These are phyloP conservation scores for Apostasia shenzhenica DNA, from an alignment of 106 monocot genomes.

Conservation along the genomic window DNA sequence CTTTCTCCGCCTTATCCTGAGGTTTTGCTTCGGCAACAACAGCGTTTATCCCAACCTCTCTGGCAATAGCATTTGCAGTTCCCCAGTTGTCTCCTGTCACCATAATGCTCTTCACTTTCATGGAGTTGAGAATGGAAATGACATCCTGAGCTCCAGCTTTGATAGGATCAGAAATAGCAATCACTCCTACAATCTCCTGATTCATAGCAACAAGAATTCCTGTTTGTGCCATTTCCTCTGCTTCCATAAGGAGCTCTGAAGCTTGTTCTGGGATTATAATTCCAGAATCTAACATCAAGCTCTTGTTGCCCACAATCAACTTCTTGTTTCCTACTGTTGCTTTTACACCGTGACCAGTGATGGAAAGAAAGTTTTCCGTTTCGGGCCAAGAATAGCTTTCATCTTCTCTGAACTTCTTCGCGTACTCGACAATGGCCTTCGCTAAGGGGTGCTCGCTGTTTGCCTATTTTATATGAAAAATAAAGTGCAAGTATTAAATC, in stretches of 20 bases:
- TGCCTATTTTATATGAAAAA: slow-evolving; percentile 25
- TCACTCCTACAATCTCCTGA: slow-evolving; percentile 59
- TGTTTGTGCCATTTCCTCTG: slow-evolving; percentile 67
- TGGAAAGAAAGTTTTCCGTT: slow-evolving; percentile 54
- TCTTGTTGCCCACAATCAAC: slow-evolving; percentile 69
- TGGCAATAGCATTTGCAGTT: slow-evolving; percentile 78
- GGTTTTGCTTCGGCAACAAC: slow-evolving; percentile 82
- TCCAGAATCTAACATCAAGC: slow-evolving; percentile 62
- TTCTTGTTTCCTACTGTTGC: slow-evolving; percentile 47
- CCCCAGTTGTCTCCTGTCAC: slow-evolving; percentile 97
- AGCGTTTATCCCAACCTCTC: slow-evolving; percentile 63
- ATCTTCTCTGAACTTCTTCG: slow-evolving; percentile 57
- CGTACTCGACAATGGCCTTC: slow-evolving; percentile 74
- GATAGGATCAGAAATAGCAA: slow-evolving; percentile 79
- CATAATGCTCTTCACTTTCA: slow-evolving; percentile 88
- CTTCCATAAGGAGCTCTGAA: slow-evolving; percentile 57
- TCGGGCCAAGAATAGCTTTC: slow-evolving; percentile 53
- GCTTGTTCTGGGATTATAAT: slow-evolving; percentile 54
- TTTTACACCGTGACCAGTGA: slow-evolving; percentile 82
- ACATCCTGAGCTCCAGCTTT: slow-evolving; percentile 72
- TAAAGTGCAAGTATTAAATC: not conserved
- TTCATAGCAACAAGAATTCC: slow-evolving; percentile 62
- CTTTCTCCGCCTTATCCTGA: slow-evolving; percentile 72
- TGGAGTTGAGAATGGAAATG: slow-evolving; percentile 76
- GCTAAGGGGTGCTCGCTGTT: slow-evolving; percentile 93